Conservation (phyloP, 2,329 filamentous ascomycete species). For the Helminthosporium solani region DNA sequence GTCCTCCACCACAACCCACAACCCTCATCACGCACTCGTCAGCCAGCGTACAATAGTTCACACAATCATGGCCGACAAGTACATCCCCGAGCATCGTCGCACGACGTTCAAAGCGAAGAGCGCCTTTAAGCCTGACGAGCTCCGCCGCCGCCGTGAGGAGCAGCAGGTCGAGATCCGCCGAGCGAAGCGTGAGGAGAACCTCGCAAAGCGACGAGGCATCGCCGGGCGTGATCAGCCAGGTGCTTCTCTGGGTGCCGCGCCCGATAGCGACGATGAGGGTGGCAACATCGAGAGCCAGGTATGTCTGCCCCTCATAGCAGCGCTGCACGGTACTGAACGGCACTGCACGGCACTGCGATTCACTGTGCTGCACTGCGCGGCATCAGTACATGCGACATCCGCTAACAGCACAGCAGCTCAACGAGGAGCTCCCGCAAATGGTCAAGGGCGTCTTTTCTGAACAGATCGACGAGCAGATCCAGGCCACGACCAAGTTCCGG, state of each 20-base stretch:
- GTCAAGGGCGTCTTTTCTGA: conserved; percentile 97
- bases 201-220: conserved; percentile 97
- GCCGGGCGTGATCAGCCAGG: conserved; percentile 72
- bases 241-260: conserved; percentile 80
- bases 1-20: conserved; percentile 22
- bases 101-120: conserved; percentile 99
- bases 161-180: conserved; percentile 99
- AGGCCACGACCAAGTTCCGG: conserved; percentile 96
- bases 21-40: conserved; percentile 12
- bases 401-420: conserved; percentile 63
- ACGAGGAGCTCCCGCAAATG: conserved; percentile 98
- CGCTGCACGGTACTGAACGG: no score
- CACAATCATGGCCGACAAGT: conserved; percentile 88
- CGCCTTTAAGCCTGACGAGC: conserved; percentile 98
- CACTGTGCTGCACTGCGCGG: no score
- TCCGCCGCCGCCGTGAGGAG: conserved; percentile 96
- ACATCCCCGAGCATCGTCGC: conserved; percentile 98
- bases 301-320: conserved; percentile 44
- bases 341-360: no score
- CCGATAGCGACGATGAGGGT: conserved; percentile 97
- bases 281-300: conserved; percentile 96
- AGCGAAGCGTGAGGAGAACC: conserved; percentile 97
- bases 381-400: no score
- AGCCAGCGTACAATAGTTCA: conserved; percentile 17
- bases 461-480: conserved; percentile 95